These are phyloP conservation scores for Lyophyllum shimeji DNA, from an alignment of 768 basidiomycete genomes.

Conservation along the genomic window DNA sequence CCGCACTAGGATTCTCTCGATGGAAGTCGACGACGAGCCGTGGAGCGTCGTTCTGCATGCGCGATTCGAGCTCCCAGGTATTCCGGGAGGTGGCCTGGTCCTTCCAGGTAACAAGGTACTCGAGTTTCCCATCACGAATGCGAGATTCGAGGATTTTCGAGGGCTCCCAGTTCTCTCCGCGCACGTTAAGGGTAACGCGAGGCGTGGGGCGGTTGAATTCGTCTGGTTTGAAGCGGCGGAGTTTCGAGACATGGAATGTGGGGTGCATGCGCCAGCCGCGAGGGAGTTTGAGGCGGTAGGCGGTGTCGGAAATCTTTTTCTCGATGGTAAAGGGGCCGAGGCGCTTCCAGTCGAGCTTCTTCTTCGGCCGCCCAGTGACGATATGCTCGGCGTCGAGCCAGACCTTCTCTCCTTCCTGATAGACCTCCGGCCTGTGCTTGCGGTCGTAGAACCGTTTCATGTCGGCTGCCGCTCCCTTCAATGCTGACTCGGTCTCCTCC, in stretches of 20 bases:
- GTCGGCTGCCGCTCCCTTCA: constrained; percentile 16
- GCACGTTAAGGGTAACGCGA: not conserved
- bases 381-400: constrained; percentile 21
- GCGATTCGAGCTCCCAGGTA: not conserved
- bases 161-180: not conserved
- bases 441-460: constrained; percentile 20
- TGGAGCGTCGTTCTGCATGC: not conserved
- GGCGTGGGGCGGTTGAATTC: not conserved
- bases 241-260: not conserved
- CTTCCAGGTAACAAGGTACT: constrained; percentile 1
- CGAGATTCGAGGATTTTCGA: not conserved
- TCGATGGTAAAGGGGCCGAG: constrained; percentile 26
- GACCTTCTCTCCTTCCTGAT: constrained; percentile 20
- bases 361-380: constrained; percentile 7
- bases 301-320: not conserved
- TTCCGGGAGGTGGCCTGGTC: not conserved
- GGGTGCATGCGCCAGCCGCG: constrained; percentile 2
- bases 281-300: not conserved
- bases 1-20: not conserved
- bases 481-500: constrained; percentile 14
- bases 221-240: not conserved
- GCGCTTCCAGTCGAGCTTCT: constrained; percentile 7
- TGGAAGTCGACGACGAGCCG: not conserved
- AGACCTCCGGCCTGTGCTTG: not conserved
- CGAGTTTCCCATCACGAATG: not conserved